Conservation (phyloP, 2,329 filamentous ascomycete species). For the Berkeleyomyces rouxiae region DNA sequence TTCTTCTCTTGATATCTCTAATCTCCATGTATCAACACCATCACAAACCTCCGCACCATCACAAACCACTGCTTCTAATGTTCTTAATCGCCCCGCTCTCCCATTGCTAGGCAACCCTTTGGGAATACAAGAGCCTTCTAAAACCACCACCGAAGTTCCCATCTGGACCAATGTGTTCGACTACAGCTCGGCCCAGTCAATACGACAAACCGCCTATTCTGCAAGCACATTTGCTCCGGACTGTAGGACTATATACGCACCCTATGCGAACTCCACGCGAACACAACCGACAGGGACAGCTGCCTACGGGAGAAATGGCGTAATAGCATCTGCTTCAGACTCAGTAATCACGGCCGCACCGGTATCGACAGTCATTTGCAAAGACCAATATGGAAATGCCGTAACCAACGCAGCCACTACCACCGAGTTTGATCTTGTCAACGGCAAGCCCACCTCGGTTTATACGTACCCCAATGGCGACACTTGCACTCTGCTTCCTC, state of each 20-base stretch:
- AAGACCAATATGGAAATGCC: neutral
- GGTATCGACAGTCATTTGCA: conserved; percentile 7
- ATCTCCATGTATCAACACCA: neutral
- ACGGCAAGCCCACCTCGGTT: neutral
- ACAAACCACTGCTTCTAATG: neutral
- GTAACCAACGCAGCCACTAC: neutral
- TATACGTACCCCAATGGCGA: conserved; percentile 10
- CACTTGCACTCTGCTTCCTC: conserved; percentile 21
- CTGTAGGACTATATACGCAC: conserved; percentile 11
- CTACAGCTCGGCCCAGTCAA: neutral
- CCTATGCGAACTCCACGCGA: conserved; percentile 7
- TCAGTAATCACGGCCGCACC: conserved; percentile 3
- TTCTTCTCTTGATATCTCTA: neutral
- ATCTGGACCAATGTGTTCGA: conserved; percentile 5
- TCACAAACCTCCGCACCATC: neutral
- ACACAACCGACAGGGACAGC: neutral
- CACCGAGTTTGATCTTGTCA: conserved; percentile 5
- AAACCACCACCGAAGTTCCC: neutral
- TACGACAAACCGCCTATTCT: neutral
- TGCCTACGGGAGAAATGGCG: neutral
- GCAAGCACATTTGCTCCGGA: neutral
- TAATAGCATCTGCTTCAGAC: conserved; percentile 2
- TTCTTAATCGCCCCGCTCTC: neutral
- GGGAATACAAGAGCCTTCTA: neutral
- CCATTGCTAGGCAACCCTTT: neutral